Conservation (phyloP, 1,284 basidiomycete species). For the Pterula multifida region DNA sequence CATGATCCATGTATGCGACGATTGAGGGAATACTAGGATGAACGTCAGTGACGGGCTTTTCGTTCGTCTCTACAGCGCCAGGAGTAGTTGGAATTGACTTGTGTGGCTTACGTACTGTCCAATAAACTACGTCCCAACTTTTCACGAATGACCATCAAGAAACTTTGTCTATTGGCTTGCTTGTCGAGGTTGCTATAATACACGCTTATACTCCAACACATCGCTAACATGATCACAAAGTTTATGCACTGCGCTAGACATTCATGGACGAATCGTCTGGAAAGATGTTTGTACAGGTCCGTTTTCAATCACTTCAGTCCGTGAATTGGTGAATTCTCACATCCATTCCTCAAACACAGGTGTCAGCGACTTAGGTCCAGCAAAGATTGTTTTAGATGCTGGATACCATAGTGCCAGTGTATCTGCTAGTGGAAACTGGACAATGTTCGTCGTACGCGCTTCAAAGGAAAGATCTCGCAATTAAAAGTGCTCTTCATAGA, state of each 20-base stretch:
- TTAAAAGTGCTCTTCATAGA: conserved; percentile 24
- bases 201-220: neutral
- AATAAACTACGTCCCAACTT: no score
- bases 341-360: conserved; percentile 18
- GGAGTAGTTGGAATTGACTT: no score
- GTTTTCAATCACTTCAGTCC: conserved; percentile 1
- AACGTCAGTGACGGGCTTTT: neutral
- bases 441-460: conserved; percentile 43
- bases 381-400: conserved; percentile 50
- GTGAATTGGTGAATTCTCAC: no score
- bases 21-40: no score
- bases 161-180: neutral
- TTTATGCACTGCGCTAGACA: conserved; percentile 31
- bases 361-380: conserved; percentile 34
- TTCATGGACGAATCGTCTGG: conserved; percentile 50
- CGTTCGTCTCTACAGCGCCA: neutral
- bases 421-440: conserved; percentile 44
- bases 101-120: no score
- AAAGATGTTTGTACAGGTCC: conserved; percentile 52
- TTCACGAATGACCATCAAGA: neutral
- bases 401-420: conserved; percentile 41
- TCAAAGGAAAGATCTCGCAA: no score
- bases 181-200: conserved; percentile 1
- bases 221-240: conserved; percentile 13
- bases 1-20: neutral